A percentile compares a stretch with the other conserved stretches of the same genome.
Evolutionary conservation across 2,329 filamentous ascomycete species (phyloP).

Genomic region (Emergomyces orientalis): DNA sequence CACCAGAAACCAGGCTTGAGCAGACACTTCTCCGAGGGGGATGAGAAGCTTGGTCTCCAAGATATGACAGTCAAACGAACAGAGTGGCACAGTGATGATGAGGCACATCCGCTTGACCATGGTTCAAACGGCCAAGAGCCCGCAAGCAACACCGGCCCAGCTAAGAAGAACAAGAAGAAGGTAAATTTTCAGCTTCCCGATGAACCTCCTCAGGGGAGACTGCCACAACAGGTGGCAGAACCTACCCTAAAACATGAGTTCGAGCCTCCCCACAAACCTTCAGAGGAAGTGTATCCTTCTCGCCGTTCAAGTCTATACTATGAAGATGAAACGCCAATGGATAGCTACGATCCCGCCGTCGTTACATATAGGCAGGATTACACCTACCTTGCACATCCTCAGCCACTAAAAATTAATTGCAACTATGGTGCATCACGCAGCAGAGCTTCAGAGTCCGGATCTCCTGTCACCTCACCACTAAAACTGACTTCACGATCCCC

Average conservation of each 20-base stretch:
- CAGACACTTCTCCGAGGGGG: constrained; percentile 12
- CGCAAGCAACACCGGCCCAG: neutral
- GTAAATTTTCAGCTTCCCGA: constrained; percentile 6
- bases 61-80: constrained; percentile 1
- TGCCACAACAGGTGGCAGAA: neutral
- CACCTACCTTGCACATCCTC: constrained; percentile 4
- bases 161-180: constrained; percentile 3
- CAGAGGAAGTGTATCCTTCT: neutral
- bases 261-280: neutral
- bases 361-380: constrained; percentile 5
- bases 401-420: constrained; percentile 4
- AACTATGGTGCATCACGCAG: constrained; percentile 3
- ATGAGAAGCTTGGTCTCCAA: constrained; percentile 4
- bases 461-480: constrained; percentile 1
- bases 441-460: neutral
- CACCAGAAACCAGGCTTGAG: constrained; percentile 9
- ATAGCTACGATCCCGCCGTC: neutral
- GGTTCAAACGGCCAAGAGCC: neutral
- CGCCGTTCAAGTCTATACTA: neutral
- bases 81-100: constrained; percentile 17
- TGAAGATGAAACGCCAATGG: neutral
- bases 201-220: neutral
- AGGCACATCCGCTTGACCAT: constrained; percentile 11
- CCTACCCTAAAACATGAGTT: neutral
- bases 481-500: neutral